Conservation (phyloP, 352 stramenopile species). For the Globisporangium abappressorium region DNA sequence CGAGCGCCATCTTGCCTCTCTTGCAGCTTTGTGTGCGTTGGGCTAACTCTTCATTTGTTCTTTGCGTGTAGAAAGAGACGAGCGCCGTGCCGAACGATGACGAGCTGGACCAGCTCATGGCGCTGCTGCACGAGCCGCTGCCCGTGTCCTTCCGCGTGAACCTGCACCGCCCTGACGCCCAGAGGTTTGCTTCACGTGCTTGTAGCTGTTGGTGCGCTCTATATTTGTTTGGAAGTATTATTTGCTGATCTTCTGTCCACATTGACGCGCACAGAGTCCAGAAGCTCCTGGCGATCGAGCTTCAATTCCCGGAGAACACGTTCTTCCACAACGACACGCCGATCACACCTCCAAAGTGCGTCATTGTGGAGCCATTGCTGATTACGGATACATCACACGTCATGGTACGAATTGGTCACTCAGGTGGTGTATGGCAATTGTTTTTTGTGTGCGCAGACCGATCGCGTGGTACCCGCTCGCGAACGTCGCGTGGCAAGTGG, state of each 20-base stretch:
- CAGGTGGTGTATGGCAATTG: background rate
- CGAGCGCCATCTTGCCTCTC: conserved; percentile 6
- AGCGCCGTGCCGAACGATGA: conserved; percentile 43
- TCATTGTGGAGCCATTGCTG: background rate
- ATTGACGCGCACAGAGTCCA: conserved; percentile 37
- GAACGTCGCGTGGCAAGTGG: conserved; percentile 81
- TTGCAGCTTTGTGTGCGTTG: background rate
- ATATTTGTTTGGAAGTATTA: background rate
- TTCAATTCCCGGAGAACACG: conserved; percentile 57
- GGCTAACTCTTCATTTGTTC: too few relatives aligned
- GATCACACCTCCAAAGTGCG: conserved; percentile 64
- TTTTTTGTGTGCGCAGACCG: conserved; percentile 22
- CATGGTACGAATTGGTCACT: background rate
- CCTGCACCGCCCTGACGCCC: conserved; percentile 56
- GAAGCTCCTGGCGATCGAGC: conserved; percentile 35
- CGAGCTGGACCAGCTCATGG: conserved; percentile 67
- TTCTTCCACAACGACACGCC: conserved; percentile 50
- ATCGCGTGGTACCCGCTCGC: conserved; percentile 78
- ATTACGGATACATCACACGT: too few relatives aligned
- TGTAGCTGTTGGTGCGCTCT: background rate
- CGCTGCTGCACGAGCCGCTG: conserved; percentile 70
- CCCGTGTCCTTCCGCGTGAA: conserved; percentile 84
- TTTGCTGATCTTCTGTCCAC: background rate
- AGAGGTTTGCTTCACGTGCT: conserved; percentile 24
- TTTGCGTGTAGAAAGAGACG: conserved; percentile 43